These are phyloP conservation scores for Phytophthora pini DNA, from an alignment of 352 stramenopile species.

Conservation along the genomic window DNA sequence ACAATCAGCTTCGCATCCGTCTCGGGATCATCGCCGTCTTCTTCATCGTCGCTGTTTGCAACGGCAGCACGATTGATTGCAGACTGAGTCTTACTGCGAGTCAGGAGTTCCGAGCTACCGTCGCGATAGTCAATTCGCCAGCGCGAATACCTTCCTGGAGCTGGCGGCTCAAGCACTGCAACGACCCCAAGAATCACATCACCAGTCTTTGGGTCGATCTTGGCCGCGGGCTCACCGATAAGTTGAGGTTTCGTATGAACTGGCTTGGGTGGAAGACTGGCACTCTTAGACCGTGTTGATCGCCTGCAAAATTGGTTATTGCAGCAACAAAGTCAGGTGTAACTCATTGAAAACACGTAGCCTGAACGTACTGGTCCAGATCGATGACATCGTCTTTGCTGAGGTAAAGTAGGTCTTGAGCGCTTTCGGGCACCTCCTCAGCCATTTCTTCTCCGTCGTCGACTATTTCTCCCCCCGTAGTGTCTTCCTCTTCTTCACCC, in stretches of 20 bases:
- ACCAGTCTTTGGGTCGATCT: slow-evolving; percentile 36
- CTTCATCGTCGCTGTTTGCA: slow-evolving; percentile 13
- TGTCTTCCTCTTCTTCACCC: slow-evolving; percentile 20
- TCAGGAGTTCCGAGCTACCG: slow-evolving; percentile 54
- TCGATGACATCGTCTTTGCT: slow-evolving; percentile 62
- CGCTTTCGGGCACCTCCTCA: slow-evolving; percentile 40
- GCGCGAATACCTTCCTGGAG: slow-evolving; percentile 37
- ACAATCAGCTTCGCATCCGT: slow-evolving; percentile 56
- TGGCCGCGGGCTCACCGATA: slow-evolving; percentile 54
- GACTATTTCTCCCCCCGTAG: slow-evolving; percentile 1
- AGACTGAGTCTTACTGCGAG: slow-evolving; percentile 28
- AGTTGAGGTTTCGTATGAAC: slow-evolving; percentile 25
- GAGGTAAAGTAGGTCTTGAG: slow-evolving; percentile 57
- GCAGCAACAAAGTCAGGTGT: slow-evolving; percentile 15
- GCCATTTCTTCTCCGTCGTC: slow-evolving; percentile 34
- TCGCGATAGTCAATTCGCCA: slow-evolving; percentile 74
- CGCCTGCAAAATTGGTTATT: slow-evolving; percentile 20
- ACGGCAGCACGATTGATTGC: slow-evolving; percentile 45
- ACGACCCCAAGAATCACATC: slow-evolving; percentile 61
- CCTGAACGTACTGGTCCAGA: slow-evolving; percentile 47
- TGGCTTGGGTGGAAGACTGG: slow-evolving; percentile 13
- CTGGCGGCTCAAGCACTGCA: slow-evolving; percentile 39
- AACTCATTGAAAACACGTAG: background rate
- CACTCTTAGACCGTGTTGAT: slow-evolving; percentile 36
- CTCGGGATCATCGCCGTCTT: slow-evolving; percentile 30